phyloP scores from a whole-genome alignment of 345 rosid genomes.

The Sonneratia alba region DNA sequence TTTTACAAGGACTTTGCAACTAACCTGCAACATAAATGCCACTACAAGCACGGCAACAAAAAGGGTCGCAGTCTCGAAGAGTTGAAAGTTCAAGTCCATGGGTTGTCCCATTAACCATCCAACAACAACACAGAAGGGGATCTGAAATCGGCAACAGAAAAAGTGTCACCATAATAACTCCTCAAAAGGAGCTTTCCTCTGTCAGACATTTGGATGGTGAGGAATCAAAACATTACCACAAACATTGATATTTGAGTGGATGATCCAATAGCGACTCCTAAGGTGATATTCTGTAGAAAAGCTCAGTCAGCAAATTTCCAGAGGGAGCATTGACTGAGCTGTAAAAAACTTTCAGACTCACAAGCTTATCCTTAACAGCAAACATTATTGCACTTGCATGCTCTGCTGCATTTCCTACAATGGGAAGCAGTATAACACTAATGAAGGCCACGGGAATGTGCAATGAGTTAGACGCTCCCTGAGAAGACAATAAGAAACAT shows the following conservation, averaged over 20 bases:
- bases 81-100: constrained; percentile 39
- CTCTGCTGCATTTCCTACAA: constrained; percentile 52
- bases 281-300: constrained; percentile 28
- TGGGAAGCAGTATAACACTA: constrained; percentile 42
- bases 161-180: neutral
- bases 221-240: constrained; percentile 19
- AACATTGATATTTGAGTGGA: constrained; percentile 50
- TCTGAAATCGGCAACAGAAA: constrained; percentile 14
- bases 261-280: constrained; percentile 51
- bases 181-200: neutral
- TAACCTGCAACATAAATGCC: constrained; percentile 41
- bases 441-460: constrained; percentile 37
- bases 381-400: constrained; percentile 47
- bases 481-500: constrained; percentile 7
- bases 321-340: neutral
- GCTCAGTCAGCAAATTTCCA: neutral
- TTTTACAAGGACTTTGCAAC: neutral
- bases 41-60: constrained; percentile 35
- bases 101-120: constrained; percentile 36
- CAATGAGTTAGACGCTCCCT: constrained; percentile 39
- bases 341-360: constrained; percentile 13
- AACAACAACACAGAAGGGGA: constrained; percentile 35
- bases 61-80: constrained; percentile 38
- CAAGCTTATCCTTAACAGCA: constrained; percentile 51
- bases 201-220: neutral